These are phyloP conservation scores for Plenodomus lindquistii DNA, from an alignment of 2,329 filamentous ascomycete species.

Conservation along the genomic window DNA sequence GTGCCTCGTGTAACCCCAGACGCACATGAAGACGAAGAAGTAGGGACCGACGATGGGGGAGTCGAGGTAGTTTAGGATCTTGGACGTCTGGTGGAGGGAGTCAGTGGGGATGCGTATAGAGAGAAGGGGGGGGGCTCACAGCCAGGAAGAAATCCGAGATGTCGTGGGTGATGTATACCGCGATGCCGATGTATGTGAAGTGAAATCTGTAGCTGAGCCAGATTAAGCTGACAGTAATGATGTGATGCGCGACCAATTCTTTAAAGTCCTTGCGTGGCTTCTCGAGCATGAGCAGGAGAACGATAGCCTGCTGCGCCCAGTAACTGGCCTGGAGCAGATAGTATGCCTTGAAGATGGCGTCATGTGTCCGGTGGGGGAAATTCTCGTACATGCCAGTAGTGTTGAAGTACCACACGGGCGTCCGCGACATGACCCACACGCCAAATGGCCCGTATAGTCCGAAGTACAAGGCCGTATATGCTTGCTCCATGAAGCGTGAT, in stretches of 20 bases:
- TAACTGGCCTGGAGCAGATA: slow-evolving; percentile 94
- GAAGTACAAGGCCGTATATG: slow-evolving; percentile 93
- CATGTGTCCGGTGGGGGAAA: slow-evolving; percentile 82
- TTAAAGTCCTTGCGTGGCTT: slow-evolving; percentile 95
- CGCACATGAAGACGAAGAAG: slow-evolving; percentile 77
- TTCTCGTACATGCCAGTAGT: slow-evolving; percentile 85
- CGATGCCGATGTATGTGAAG: slow-evolving; percentile 92
- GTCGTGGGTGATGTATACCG: slow-evolving; percentile 93
- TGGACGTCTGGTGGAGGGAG: slow-evolving; percentile 68
- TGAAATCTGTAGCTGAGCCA: slow-evolving; percentile 90
- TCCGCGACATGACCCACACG: slow-evolving; percentile 86
- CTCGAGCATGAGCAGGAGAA: slow-evolving; percentile 83
- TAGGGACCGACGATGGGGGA: slow-evolving; percentile 77
- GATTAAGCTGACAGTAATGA: slow-evolving; percentile 85
- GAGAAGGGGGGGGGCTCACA: slow-evolving; percentile 55
- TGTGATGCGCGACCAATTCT: slow-evolving; percentile 88
- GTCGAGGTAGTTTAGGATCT: slow-evolving; percentile 89
- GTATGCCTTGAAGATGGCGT: slow-evolving; percentile 87
- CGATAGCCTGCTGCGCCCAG: slow-evolving; percentile 93
- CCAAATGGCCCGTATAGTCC: slow-evolving; percentile 78
- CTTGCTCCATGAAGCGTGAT: slow-evolving; percentile 92
- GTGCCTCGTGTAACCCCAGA: slow-evolving; percentile 91
- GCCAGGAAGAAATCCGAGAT: slow-evolving; percentile 95
- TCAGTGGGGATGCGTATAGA: not conserved
- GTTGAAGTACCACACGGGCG: slow-evolving; percentile 97